phyloP scores from a whole-genome alignment of 2,329 filamentous ascomycete species.

The Periconia sp. region DNA sequence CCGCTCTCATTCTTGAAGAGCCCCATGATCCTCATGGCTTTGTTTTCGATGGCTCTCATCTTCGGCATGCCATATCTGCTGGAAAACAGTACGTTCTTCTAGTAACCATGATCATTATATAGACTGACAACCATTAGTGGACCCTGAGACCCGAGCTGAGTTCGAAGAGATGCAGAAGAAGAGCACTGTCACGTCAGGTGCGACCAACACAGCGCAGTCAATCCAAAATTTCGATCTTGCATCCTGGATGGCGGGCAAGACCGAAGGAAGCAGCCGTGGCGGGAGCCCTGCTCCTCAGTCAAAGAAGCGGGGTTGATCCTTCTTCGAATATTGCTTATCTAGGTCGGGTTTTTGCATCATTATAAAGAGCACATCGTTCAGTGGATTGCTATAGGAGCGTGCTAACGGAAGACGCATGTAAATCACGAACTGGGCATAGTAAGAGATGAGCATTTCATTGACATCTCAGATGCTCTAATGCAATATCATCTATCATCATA shows the following conservation, averaged over 20 bases:
- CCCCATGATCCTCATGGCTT: conserved; percentile 93
- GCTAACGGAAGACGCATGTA: too few relatives aligned
- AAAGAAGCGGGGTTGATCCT: conserved; percentile 18
- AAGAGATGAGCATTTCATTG: too few relatives aligned
- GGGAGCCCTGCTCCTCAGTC: conserved; percentile 34
- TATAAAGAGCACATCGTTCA: too few relatives aligned
- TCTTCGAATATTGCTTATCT: too few relatives aligned
- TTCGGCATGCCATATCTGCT: conserved; percentile 94
- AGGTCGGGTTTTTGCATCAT: too few relatives aligned
- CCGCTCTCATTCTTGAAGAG: conserved; percentile 86
- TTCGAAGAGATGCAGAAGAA: conserved; percentile 89
- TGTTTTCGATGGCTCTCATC: conserved; percentile 82
- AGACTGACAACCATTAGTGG: conserved; percentile 68
- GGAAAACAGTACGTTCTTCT: conserved; percentile 80
- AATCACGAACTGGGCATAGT: too few relatives aligned
- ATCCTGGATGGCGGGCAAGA: conserved; percentile 69
- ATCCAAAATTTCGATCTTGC: conserved; percentile 71
- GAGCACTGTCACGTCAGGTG: conserved; percentile 61
- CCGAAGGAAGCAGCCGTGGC: conserved; percentile 30
- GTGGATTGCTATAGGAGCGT: too few relatives aligned
- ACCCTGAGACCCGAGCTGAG: conserved; percentile 91
- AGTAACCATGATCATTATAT: background rate
- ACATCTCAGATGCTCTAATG: too few relatives aligned
- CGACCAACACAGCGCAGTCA: conserved; percentile 53
- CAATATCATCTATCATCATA: too few relatives aligned